Evolutionary conservation across 2,329 filamentous ascomycete species (phyloP).

Genomic region (Lecanicillium sp.): DNA sequence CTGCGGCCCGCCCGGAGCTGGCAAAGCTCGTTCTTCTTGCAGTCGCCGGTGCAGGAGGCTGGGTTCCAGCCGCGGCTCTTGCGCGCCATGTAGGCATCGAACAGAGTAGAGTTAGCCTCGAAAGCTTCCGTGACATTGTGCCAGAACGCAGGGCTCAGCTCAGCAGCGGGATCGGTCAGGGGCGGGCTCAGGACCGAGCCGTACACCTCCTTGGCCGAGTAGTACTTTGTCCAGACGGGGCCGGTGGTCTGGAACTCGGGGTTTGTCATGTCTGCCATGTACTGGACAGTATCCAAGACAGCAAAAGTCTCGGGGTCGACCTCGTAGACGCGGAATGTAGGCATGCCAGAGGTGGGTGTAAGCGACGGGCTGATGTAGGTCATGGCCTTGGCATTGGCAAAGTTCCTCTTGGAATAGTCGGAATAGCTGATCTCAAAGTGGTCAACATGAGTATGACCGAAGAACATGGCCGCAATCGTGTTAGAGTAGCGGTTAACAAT

Average conservation of each 20-base stretch:
- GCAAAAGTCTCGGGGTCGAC: conserved; percentile 50
- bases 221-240: conserved; percentile 47
- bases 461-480: conserved; percentile 49
- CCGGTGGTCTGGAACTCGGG: conserved; percentile 33
- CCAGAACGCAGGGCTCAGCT: conserved; percentile 52
- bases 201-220: conserved; percentile 48
- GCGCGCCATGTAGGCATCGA: conserved; percentile 38
- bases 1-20: conserved; percentile 42
- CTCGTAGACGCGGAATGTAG: conserved; percentile 51
- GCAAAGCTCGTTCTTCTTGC: conserved; percentile 40
- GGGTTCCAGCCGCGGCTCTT: conserved; percentile 39
- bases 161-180: conserved; percentile 23
- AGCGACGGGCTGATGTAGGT: conserved; percentile 48
- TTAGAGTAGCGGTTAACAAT: conserved; percentile 44
- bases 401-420: conserved; percentile 33
- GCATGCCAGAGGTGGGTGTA: conserved; percentile 46
- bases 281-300: conserved; percentile 45
- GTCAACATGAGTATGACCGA: conserved; percentile 49
- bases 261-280: conserved; percentile 43
- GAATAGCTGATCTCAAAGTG: conserved; percentile 49
- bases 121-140: conserved; percentile 46
- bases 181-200: conserved; percentile 36
- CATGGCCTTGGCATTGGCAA: conserved; percentile 36
- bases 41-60: conserved; percentile 32
- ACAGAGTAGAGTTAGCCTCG: conserved; percentile 32